Conservation (phyloP, 2,329 filamentous ascomycete genomes). For the Claviceps sp. region DNA sequence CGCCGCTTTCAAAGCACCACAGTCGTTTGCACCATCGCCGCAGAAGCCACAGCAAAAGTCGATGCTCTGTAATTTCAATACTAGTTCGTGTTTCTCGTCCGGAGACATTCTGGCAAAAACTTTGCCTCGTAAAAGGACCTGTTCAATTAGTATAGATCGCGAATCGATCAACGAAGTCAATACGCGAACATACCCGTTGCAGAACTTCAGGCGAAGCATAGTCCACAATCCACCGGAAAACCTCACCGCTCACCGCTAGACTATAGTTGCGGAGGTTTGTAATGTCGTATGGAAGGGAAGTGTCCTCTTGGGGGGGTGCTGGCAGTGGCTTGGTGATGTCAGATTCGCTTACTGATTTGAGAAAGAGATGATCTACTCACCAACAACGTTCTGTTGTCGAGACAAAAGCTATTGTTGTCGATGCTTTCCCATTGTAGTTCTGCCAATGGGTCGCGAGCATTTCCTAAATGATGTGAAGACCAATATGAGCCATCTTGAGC, state of each 20-base stretch:
- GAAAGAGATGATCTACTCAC: constrained; percentile 24
- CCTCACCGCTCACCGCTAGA: constrained; percentile 79
- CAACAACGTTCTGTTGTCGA: constrained; percentile 67
- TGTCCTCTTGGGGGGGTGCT: constrained; percentile 56
- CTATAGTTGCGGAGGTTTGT: constrained; percentile 74
- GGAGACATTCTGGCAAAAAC: constrained; percentile 98
- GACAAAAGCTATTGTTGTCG: constrained; percentile 64
- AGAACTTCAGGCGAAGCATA: constrained; percentile 72
- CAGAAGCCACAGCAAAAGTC: constrained; percentile 95
- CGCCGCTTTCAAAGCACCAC: constrained; percentile 88
- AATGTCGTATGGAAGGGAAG: constrained; percentile 75
- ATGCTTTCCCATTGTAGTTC: constrained; percentile 84
- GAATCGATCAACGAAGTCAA: background rate
- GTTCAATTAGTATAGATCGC: constrained; percentile 3
- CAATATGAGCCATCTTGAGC: background rate
- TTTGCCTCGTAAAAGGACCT: constrained; percentile 84
- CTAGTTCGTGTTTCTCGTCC: constrained; percentile 94
- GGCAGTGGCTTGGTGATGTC: constrained; percentile 46
- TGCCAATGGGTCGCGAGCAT: constrained; percentile 59
- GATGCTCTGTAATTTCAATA: constrained; percentile 92
- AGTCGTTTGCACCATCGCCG: constrained; percentile 95
- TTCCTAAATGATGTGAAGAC: constrained; percentile 29
- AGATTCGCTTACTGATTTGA: background rate
- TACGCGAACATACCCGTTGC: constrained; percentile 38
- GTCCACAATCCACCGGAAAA: constrained; percentile 93